Percentiles rank a stretch among this genome's conserved stretches.
phyloP scores from a whole-genome alignment of 805 yeast species.

The Lachancea quebecensis region DNA sequence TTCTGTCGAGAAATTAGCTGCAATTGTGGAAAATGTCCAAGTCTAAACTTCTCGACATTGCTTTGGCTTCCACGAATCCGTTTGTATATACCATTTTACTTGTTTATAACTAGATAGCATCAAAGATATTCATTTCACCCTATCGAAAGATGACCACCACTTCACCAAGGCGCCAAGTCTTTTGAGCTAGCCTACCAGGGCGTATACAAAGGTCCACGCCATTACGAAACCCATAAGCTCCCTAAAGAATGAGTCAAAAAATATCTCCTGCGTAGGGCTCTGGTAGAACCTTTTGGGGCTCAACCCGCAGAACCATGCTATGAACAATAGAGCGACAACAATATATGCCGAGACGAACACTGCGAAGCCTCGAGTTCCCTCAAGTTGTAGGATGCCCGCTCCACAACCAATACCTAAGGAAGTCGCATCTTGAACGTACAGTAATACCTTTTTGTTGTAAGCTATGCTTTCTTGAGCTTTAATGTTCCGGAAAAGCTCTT shows the following conservation, averaged over 20 bases:
- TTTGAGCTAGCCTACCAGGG: slow-evolving; percentile 33
- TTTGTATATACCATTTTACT: slow-evolving; percentile 9
- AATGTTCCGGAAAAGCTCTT: slow-evolving; percentile 10
- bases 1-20: slow-evolving; percentile 32
- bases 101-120: slow-evolving; percentile 7
- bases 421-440: slow-evolving; percentile 39
- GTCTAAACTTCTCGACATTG: slow-evolving; percentile 6
- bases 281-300: slow-evolving; percentile 35
- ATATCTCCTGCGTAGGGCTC: slow-evolving; percentile 36
- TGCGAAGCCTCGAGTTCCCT: slow-evolving; percentile 42
- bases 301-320: slow-evolving; percentile 31
- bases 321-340: slow-evolving; percentile 30
- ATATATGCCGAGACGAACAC: slow-evolving; percentile 37
- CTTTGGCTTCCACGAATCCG: neutral
- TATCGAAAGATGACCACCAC: neutral
- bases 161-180: neutral
- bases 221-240: slow-evolving; percentile 47
- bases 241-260: slow-evolving; percentile 39
- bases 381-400: slow-evolving; percentile 49
- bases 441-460: slow-evolving; percentile 20
- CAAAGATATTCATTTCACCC: slow-evolving; percentile 1
- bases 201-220: slow-evolving; percentile 53
- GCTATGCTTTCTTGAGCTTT: slow-evolving; percentile 16
- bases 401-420: slow-evolving; percentile 46
- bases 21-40: slow-evolving; percentile 27